Evolutionary conservation across 768 basidiomycete species (phyloP).

Genomic region (Podaxis sp.): DNA sequence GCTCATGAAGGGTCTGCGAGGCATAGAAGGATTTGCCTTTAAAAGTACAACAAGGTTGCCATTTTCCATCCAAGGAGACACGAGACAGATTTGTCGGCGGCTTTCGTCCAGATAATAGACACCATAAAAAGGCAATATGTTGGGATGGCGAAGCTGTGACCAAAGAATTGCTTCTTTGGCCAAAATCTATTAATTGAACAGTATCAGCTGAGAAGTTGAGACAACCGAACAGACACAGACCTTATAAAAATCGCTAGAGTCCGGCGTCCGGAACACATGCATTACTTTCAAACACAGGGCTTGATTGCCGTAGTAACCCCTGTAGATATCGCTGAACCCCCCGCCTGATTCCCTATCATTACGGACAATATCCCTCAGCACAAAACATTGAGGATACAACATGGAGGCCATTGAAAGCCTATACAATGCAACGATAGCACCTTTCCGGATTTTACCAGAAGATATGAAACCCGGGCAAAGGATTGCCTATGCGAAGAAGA

Average conservation of each 20-base stretch:
- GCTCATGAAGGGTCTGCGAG: neutral
- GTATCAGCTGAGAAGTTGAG: conserved; percentile 21
- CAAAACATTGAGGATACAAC: neutral
- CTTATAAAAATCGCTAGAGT: conserved; percentile 18
- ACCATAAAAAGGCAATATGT: conserved; percentile 7
- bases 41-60: conserved; percentile 8
- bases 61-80: conserved; percentile 19
- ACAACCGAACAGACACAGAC: conserved; percentile 17
- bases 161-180: conserved; percentile 7
- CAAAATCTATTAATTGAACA: neutral
- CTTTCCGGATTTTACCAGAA: neutral
- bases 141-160: conserved; percentile 9
- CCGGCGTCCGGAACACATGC: too few species aligned
- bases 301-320: neutral
- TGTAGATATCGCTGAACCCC: neutral
- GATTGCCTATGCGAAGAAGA: neutral
- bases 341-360: neutral
- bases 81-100: neutral
- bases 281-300: neutral
- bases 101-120: neutral
- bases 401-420: neutral
- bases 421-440: neutral
- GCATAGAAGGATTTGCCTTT: neutral
- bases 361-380: neutral
- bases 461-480: neutral